These are phyloP conservation scores for Macrolepiota dolichaula DNA, from an alignment of 768 basidiomycete genomes.

Conservation along the genomic window DNA sequence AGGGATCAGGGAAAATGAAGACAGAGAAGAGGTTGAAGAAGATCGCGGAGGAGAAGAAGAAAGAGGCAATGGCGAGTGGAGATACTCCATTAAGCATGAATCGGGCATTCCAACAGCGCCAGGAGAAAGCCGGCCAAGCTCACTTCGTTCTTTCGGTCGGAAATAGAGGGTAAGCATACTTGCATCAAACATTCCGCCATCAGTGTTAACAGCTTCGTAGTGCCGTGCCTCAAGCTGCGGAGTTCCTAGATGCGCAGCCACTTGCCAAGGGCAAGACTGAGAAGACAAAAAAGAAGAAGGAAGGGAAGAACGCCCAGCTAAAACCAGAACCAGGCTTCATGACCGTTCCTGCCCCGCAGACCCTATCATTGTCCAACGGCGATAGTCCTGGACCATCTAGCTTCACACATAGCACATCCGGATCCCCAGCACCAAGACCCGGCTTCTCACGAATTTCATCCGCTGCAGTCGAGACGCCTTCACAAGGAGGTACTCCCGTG, in stretches of 20 bases:
- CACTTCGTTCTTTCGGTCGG: slow-evolving; percentile 95
- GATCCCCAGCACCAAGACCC: slow-evolving; percentile 65
- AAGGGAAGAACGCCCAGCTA: slow-evolving; percentile 51
- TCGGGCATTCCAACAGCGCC: slow-evolving; percentile 87
- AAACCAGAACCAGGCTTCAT: slow-evolving; percentile 60
- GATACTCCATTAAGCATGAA: slow-evolving; percentile 97
- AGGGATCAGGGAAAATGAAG: slow-evolving; percentile 95
- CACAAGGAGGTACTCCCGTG: slow-evolving; percentile 54
- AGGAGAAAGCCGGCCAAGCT: slow-evolving; percentile 92
- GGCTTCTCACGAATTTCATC: slow-evolving; percentile 78
- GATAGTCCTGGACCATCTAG: slow-evolving; percentile 41
- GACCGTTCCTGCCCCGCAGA: slow-evolving; percentile 60
- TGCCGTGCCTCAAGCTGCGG: slow-evolving; percentile 81
- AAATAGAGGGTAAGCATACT: slow-evolving; percentile 72
- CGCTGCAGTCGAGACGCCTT: slow-evolving; percentile 44
- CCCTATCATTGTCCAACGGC: slow-evolving; percentile 38
- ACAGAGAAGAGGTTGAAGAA: slow-evolving; percentile 95
- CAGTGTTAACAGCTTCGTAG: slow-evolving; percentile 33
- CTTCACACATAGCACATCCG: slow-evolving; percentile 30
- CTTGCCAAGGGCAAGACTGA: slow-evolving; percentile 82
- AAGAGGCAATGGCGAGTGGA: slow-evolving; percentile 89
- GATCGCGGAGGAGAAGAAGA: slow-evolving; percentile 96
- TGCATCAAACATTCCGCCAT: slow-evolving; percentile 4
- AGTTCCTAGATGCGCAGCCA: slow-evolving; percentile 79
- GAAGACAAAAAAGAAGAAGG: slow-evolving; percentile 80